Conservation (phyloP, 148 eudicot species). For the Spergularia marina region DNA sequence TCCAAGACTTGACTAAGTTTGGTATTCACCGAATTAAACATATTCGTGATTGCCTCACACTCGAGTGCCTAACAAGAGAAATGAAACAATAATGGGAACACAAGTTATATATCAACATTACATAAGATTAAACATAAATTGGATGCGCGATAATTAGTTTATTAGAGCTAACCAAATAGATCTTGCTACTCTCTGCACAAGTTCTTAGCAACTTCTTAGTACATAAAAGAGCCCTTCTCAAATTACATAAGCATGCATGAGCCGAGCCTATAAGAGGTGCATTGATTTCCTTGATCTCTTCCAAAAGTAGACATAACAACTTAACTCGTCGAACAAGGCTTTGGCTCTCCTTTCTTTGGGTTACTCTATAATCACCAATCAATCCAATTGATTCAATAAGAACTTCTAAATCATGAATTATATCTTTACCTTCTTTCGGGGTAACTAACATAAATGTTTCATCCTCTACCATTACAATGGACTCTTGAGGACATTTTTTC, state of each 20-base stretch:
- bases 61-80: constrained; percentile 56
- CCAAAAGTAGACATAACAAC: constrained; percentile 54
- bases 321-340: constrained; percentile 52
- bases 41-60: constrained; percentile 48
- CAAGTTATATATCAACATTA: background rate
- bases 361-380: constrained; percentile 51
- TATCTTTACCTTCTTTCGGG: constrained; percentile 32
- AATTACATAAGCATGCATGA: constrained; percentile 32
- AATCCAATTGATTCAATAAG: constrained; percentile 43
- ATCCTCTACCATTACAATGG: constrained; percentile 19
- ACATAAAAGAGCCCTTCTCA: constrained; percentile 43
- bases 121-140: too few relatives aligned
- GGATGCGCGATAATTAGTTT: too few relatives aligned
- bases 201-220: constrained; percentile 58
- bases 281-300: constrained; percentile 55
- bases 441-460: constrained; percentile 24
- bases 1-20: constrained; percentile 54
- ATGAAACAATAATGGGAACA: background rate
- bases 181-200: constrained; percentile 71
- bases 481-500: constrained; percentile 10
- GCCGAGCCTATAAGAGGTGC: constrained; percentile 29
- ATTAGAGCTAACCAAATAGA: constrained; percentile 51
- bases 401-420: constrained; percentile 38
- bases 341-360: constrained; percentile 59
- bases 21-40: constrained; percentile 54